Evolutionary conservation across 805 yeast genomes (phyloP), one percentile per base, ranked within the genome.

Genomic region (Ogataea methylovora): DNA sequence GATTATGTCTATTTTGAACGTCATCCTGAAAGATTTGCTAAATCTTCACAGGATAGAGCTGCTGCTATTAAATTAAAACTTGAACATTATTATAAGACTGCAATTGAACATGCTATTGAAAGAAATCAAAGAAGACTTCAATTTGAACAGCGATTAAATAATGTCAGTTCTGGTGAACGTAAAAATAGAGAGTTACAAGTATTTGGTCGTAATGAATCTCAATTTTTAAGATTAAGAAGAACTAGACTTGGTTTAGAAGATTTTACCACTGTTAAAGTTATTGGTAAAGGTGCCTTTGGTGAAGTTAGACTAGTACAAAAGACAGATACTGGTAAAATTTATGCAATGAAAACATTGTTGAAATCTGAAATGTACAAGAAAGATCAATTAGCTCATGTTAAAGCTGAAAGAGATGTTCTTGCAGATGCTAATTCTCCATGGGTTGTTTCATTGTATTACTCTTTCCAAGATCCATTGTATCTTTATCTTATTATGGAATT

Each of bases 201-300:
- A 26, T 67, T 90, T 43, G 97, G 97, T 25, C 80, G 79, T 52
- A 86, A 85, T 47, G 96, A 87, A 58, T 80, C 94, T 5, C 88
- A 84, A 41, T 87, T 84, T 47, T 63, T 88, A 51, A 71, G 97
- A 42, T 68, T 87, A 36, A 66, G 96, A 45, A 73, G 97, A 56
- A 87, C 96, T 1, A 73, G 87, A 51, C 65, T 87, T 35, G 72
- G 86, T 1, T 64, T 86, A 28, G 92, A 82, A 27, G 97, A 87
- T 60, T 84, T 87, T 60, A 73, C 68, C 39, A 87, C 96, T 1
- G 94, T 87, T 35, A 86, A 86, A 59, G 95, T 83, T 24, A 74
- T 69, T 44, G 98, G 98, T 32, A 92, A 92, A 56, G 98, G 98
- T 43, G 96, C 98, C 0, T 92, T 92, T 63, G 98, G 98, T 41